A percentile compares a stretch with the other conserved stretches of the same genome.
These are phyloP conservation scores for Gymnopilus junonius DNA, from an alignment of 768 basidiomycete genomes.

Conservation along the genomic window DNA sequence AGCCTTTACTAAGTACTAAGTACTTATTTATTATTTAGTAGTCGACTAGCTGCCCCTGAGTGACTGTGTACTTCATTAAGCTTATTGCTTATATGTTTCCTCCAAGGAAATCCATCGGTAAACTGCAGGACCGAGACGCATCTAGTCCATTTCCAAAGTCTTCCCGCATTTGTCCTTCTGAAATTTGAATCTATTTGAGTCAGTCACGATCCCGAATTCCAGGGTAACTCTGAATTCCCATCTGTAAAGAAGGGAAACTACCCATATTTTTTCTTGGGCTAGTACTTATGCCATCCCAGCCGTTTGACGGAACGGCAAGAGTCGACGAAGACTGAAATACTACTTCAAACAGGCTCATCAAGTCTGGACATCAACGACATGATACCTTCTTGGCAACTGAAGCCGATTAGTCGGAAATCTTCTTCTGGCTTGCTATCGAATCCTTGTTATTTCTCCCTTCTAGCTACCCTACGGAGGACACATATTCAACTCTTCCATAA, in stretches of 20 bases:
- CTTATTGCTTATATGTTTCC: too few species aligned
- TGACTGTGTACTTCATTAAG: background rate
- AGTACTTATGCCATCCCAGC: background rate
- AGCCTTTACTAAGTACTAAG: conserved; percentile 18
- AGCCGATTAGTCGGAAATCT: conserved; percentile 14
- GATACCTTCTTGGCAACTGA: conserved; percentile 16
- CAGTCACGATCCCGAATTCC: conserved; percentile 11
- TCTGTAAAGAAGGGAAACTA: background rate
- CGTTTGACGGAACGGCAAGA: conserved; percentile 1
- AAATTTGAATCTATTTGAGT: too few species aligned
- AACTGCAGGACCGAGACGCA: background rate
- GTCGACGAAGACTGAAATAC: conserved; percentile 1
- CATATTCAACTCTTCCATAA: conserved; percentile 19
- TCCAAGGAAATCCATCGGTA: background rate
- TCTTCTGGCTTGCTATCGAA: conserved; percentile 5
- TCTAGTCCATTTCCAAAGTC: background rate
- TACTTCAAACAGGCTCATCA: background rate
- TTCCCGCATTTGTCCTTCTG: background rate
- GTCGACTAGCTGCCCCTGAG: too few species aligned
- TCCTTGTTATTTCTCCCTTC: background rate
- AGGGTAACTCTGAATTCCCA: conserved; percentile 9
- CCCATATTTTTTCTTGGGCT: background rate
- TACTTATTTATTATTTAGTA: too few species aligned
- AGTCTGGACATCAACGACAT: conserved; percentile 5
- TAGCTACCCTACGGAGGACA: conserved; percentile 13